A percentile compares a stretch with the other conserved stretches of the same genome.
These are phyloP conservation scores for Candida maris DNA, from an alignment of 805 yeast genomes.

Conservation along the genomic window DNA sequence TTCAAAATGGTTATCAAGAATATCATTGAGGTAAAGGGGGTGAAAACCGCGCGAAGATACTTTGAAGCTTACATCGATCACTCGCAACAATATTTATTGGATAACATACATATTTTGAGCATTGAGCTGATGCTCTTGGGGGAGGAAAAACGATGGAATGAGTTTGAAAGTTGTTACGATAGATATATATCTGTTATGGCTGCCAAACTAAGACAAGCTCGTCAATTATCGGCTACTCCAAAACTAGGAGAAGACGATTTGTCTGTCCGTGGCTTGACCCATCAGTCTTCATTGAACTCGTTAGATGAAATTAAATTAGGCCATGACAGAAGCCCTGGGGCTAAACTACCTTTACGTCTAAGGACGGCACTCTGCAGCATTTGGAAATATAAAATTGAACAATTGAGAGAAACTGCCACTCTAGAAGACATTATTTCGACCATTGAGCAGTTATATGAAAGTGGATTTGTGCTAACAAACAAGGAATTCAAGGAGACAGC, in stretches of 20 bases:
- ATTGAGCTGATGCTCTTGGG: slow-evolving; percentile 28
- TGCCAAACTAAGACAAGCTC: slow-evolving; percentile 14
- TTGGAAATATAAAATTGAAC: slow-evolving; percentile 30
- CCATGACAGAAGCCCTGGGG: slow-evolving; percentile 3
- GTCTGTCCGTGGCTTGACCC: slow-evolving; percentile 1
- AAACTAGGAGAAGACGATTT: slow-evolving; percentile 6
- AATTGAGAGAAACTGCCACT: slow-evolving; percentile 25
- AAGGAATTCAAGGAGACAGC: slow-evolving; percentile 28
- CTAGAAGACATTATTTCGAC: slow-evolving; percentile 15
- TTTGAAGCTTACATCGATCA: slow-evolving; percentile 28
- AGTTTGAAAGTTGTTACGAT: slow-evolving; percentile 27
- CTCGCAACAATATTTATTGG: slow-evolving; percentile 22
- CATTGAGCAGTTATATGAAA: slow-evolving; percentile 15
- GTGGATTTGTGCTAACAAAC: slow-evolving; percentile 28
- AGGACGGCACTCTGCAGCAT: slow-evolving; percentile 24
- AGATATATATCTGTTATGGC: slow-evolving; percentile 20
- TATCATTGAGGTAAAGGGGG: slow-evolving; percentile 17
- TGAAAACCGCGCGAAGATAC: slow-evolving; percentile 23
- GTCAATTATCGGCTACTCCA: slow-evolving; percentile 5
- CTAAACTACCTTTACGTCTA: slow-evolving; percentile 22
- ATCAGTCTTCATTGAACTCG: slow-evolving; percentile 4
- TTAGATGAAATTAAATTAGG: slow-evolving; percentile 15
- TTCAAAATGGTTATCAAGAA: slow-evolving; percentile 21
- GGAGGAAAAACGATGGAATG: slow-evolving; percentile 31
- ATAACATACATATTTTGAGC: slow-evolving; percentile 26